Evolutionary conservation across 2,329 filamentous ascomycete species (phyloP), one percentile per base, ranked within the genome.

Genomic region (Diaporthe humulicola): DNA sequence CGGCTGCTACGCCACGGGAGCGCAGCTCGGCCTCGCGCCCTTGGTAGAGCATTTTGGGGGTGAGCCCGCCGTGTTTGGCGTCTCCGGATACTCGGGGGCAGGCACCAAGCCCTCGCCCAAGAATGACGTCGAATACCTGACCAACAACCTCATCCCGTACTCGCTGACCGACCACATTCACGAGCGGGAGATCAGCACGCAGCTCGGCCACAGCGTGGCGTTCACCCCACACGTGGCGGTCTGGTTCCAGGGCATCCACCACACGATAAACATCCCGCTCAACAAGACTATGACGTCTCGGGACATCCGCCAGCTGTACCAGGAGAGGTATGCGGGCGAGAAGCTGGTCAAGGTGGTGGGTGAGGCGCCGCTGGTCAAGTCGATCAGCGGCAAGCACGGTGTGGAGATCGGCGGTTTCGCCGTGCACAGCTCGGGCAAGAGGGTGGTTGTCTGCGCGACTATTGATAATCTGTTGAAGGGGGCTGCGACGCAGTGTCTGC

Each of bases 401-500:
- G 93, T 98, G 5, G 96, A 98, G 86, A 95, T 99, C 83, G 97
- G 97, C 75, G 96, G 94, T 0, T 98, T 98, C 81, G 95, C 95
- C n/a, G 95, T 98, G 52, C 93, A 98, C 86, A 95, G 91, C 79
- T 92, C 91, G 30, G 96, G 96, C 74, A 97, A 95, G 90, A 90
- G 97, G 70, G 96, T 97, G 0, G 96, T 98, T n/a, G 91, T 98
- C 77, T 97, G 96, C 82, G 94, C 93, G 25, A 98, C 94, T 3
- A 98, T 98, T 80, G 96, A 98, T 85, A 98, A 98, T 85, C 86
- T 98, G 78, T 89, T 97, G 79, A 98, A 98, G 90, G 96, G 96
- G 75, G 96, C 96, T 71, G 94, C 94, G 9, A 98, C 96, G 15
- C 96, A 98, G 84, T 98, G 95, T 86, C 86, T 98, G 83, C 96